Base-by-base conservation (phyloP, 805 yeast species). In the Starmera amethionina region DNA sequence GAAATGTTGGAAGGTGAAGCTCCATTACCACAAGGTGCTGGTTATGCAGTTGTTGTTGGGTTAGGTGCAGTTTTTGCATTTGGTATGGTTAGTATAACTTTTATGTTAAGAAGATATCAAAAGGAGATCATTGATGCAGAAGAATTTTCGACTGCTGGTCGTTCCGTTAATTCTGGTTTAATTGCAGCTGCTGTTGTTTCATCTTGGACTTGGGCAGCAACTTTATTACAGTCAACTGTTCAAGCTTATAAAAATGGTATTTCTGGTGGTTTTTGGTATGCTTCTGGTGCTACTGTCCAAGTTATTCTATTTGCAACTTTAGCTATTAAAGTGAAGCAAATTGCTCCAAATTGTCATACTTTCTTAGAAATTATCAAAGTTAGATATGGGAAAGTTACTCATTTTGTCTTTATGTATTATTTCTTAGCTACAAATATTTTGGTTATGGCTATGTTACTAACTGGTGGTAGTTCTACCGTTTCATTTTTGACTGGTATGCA, bases 121-220 rank as follows among this genome's bases (percentile, higher is more conserved):
- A 75, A 76, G 51, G 96, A 89, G 60, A 72, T 83, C 41, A 81
- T 87, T 61, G 86, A 95, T 7, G 88, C 96, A 4, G 97, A 89
- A 63, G 96, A 88, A 56, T 89, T 89, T 51, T 77, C 94, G 3
- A 88, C 96, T 5, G 96, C 96, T 30, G 96, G 96, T 48, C 74
- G 96, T 56, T 70, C 86, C 4, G 94, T 89, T 34, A 83, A 82
- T 51, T 79, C 90, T 0, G 93, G 93, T 37, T 67, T 89, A 48
- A 81, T 87, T 46, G 79, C 90, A 5, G 79, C 95, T 8, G 95
- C 96, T 8, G 96, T 89, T 28, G 96, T 88, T 8, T 79, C 90
- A 11, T 79, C 90, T 8, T 89, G 97, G 97, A 87, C 96, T 9
- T 81, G 88, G 88, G 84, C 84, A n/a, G 85, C 87, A 4, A 84